Conservation (phyloP, 202 grass and related monocot species). For the Zizania palustris region DNA sequence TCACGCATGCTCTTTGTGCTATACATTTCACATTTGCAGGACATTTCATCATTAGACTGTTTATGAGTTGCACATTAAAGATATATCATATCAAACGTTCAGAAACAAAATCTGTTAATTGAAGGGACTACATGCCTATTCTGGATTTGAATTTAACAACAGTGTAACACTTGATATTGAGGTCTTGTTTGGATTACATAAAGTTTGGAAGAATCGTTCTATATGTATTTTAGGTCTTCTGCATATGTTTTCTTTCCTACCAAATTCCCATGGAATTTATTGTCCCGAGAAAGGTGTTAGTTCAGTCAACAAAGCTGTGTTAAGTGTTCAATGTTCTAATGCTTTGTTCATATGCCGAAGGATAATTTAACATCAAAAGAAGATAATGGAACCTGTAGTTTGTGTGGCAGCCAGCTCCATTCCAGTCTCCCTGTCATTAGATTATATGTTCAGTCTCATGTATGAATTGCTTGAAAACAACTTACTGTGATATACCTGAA, state of each 20-base stretch:
- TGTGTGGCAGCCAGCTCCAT: slow-evolving; percentile 97
- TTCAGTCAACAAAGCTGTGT: not conserved
- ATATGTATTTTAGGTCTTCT: not conserved
- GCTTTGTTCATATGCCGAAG: not conserved
- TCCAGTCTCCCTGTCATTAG: slow-evolving; percentile 89
- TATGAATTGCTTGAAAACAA: slow-evolving; percentile 35
- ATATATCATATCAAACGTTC: not conserved
- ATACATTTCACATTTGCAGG: slow-evolving; percentile 46
- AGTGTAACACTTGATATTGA: not conserved
- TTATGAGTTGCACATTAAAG: slow-evolving; percentile 31
- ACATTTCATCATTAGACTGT: slow-evolving; percentile 15
- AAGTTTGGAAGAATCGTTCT: not conserved
- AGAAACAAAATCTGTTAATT: not conserved
- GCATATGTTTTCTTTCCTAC: slow-evolving; percentile 18
- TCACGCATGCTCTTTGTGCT: slow-evolving; percentile 94
- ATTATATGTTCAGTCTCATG: slow-evolving; percentile 11
- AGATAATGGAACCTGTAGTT: slow-evolving; percentile 76
- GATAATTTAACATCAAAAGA: slow-evolving; percentile 2
- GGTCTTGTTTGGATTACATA: not conserved
- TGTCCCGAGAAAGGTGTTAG: not conserved
- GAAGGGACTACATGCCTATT: not conserved
- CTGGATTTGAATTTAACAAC: slow-evolving; percentile 1
- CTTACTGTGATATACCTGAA: slow-evolving; percentile 64
- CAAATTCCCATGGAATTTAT: not conserved
- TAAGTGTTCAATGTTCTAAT: slow-evolving; percentile 8